Conservation (phyloP, 2,329 filamentous ascomycete species). For the Arthroderma uncinatum region DNA sequence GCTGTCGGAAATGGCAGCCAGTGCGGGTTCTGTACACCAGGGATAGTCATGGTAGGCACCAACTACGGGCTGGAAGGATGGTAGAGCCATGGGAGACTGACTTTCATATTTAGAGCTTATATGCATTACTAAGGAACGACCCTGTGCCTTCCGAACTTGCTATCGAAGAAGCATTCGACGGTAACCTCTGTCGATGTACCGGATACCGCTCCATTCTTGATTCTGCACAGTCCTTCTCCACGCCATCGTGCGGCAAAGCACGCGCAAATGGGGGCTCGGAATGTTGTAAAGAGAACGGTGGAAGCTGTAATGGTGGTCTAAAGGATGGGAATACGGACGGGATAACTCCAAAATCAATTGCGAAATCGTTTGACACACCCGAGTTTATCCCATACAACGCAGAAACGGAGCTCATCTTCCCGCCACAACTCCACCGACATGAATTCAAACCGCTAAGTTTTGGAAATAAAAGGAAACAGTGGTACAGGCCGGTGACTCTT, state of each 20-base stretch:
- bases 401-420: slow-evolving; percentile 91
- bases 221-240: slow-evolving; percentile 72
- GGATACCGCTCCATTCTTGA: slow-evolving; percentile 91
- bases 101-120: slow-evolving; percentile 53
- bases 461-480: slow-evolving; percentile 87
- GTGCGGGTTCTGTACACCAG: slow-evolving; percentile 91
- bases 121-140: slow-evolving; percentile 82
- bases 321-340: slow-evolving; percentile 28
- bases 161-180: slow-evolving; percentile 92
- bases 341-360: slow-evolving; percentile 33
- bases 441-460: slow-evolving; percentile 72
- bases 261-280: slow-evolving; percentile 49
- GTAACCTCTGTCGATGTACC: slow-evolving; percentile 89
- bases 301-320: slow-evolving; percentile 52
- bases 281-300: slow-evolving; percentile 56
- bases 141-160: slow-evolving; percentile 65
- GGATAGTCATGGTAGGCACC: slow-evolving; percentile 68
- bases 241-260: slow-evolving; percentile 42
- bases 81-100: not conserved
- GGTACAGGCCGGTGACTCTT: slow-evolving; percentile 81
- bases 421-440: slow-evolving; percentile 71
- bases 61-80: not conserved
- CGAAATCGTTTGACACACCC: slow-evolving; percentile 59
- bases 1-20: slow-evolving; percentile 87
- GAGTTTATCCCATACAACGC: slow-evolving; percentile 91